Evolutionary conservation across 768 basidiomycete genomes (phyloP), one percentile per base, ranked within the genome.

Genomic region (Phylloporus sp.): DNA sequence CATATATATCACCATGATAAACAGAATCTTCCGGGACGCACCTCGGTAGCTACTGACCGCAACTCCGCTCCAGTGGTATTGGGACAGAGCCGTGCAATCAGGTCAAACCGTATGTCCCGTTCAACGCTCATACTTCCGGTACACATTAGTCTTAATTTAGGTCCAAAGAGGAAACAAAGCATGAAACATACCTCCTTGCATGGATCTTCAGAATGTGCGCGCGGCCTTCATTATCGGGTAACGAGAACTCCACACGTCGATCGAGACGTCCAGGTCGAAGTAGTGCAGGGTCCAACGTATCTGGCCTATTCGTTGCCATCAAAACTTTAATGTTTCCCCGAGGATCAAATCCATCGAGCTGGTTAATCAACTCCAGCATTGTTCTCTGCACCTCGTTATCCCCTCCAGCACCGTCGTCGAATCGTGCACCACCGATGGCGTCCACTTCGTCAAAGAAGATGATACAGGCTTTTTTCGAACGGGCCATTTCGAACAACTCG

Each of bases 401-500:
- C 26, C 96, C 96, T 28, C 96, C 96, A 26, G 94, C 96, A 44
- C 96, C 96, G 62, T 99, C 96, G 60, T 98, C 96, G 60, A 95
- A 96, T 39, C 96, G 81, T 15, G 96, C 96, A 44, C 96, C 96
- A 65, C 96, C 96, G 50, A 98, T 91, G 37, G 96, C 96, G 58
- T 98, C 96, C 13, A 99, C 82, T 74, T 98, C 96, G 58, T 99
- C 96, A 55, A 99, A 98, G 72, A 99, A 99, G 62, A 99, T 97
- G 63, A 99, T 98, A 62, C 96, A 98, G 2, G 96, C 96, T 69
- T 98, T 98, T 75, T 98, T 98, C 55, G 85, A 85, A 52, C 96
- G 80, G 24, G 96, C 96, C 95, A 98, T 97, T 70, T 98, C 96
- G 68, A 99, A 99, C 48, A 98, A 73, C 63, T 98, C 96, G 38